These are phyloP conservation scores for Heliamphora exappendiculata DNA, from an alignment of 148 eudicot species.

Conservation along the genomic window DNA sequence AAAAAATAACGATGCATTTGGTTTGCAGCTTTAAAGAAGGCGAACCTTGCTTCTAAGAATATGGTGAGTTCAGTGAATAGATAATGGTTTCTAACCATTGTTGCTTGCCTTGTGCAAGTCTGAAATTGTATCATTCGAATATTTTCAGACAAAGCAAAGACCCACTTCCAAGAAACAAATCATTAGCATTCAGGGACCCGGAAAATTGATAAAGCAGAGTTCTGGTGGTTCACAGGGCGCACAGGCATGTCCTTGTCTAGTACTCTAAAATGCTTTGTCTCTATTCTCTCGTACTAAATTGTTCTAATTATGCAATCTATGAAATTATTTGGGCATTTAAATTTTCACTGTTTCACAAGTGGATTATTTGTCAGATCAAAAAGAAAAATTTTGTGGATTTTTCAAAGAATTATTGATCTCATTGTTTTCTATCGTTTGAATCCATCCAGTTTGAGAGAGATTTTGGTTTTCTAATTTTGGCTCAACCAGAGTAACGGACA, in stretches of 20 bases:
- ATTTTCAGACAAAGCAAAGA: conserved; percentile 41
- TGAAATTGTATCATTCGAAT: background rate
- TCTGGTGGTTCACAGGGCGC: conserved; percentile 33
- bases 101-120: background rate
- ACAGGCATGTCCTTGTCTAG: conserved; percentile 35
- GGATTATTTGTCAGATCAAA: background rate
- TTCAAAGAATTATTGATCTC: background rate
- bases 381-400: background rate
- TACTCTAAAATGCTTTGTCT: background rate
- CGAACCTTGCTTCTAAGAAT: conserved; percentile 29
- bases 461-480: background rate
- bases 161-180: conserved; percentile 33
- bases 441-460: background rate
- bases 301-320: background rate
- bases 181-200: conserved; percentile 29
- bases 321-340: background rate
- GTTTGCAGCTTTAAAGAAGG: conserved; percentile 44
- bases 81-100: background rate
- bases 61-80: conserved; percentile 31
- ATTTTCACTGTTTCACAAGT: background rate
- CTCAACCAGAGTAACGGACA: background rate
- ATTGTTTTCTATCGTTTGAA: background rate
- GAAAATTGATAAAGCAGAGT: conserved; percentile 33
- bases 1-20: conserved; percentile 13
- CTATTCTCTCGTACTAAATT: background rate